These are phyloP conservation scores for Xerocomus amazonicus DNA, from an alignment of 1,284 basidiomycete genomes.

Conservation along the genomic window DNA sequence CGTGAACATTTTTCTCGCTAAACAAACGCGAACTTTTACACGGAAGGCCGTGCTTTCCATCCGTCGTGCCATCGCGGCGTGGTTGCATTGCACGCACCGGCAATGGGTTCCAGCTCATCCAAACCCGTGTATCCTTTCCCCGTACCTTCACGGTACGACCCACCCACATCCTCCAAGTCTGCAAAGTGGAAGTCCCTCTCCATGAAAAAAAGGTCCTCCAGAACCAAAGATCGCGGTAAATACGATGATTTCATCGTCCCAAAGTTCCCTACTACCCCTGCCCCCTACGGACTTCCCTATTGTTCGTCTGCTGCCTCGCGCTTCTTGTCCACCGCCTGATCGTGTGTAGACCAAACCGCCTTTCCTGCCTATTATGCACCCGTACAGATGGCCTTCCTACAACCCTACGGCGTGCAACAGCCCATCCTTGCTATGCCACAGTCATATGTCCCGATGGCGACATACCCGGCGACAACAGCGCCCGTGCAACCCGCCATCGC, in stretches of 20 bases:
- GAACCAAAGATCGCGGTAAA: conserved; percentile 15
- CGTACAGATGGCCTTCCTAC: conserved; percentile 21
- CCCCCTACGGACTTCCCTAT: conserved; percentile 22
- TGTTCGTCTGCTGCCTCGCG: conserved; percentile 17
- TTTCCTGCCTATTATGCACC: conserved; percentile 32
- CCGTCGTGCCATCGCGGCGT: not conserved
- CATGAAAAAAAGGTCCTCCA: conserved; percentile 16
- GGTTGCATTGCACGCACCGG: not conserved
- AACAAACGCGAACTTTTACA: not conserved
- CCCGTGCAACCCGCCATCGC: conserved; percentile 16
- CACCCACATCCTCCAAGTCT: conserved; percentile 5
- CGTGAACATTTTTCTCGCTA: too few species aligned
- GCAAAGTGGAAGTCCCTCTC: conserved; percentile 21
- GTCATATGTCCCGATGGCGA: conserved; percentile 22
- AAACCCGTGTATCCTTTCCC: conserved; percentile 26
- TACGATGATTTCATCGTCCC: conserved; percentile 15
- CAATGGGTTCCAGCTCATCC: conserved; percentile 26
- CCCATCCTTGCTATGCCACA: conserved; percentile 30
- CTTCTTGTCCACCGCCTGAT: not conserved
- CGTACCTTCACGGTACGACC: conserved; percentile 12
- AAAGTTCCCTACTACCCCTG: conserved; percentile 10
- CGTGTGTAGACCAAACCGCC: conserved; percentile 18
- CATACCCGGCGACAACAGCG: conserved; percentile 12
- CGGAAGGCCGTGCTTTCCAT: not conserved
- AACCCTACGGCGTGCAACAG: conserved; percentile 23